Evolutionary conservation across 1,284 basidiomycete genomes (phyloP).

Genomic region (Trametes hirsuta): DNA sequence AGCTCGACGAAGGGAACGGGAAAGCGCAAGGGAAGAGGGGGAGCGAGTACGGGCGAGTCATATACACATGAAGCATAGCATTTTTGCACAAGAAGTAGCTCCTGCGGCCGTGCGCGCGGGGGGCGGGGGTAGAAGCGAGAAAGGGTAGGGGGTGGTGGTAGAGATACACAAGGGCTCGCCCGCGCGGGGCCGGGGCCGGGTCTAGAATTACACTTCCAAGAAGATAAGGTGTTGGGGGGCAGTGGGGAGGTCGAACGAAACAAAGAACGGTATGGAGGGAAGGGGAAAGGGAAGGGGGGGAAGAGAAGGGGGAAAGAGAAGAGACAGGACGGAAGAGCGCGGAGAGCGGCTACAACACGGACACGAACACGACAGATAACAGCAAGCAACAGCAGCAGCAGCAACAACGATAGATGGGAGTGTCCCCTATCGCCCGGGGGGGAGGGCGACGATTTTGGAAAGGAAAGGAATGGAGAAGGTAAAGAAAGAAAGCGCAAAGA

Average conservation of each 20-base stretch:
- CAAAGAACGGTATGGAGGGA: neutral
- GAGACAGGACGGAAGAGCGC: neutral
- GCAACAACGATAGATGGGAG: neutral
- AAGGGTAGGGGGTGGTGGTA: neutral
- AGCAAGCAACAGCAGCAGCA: neutral
- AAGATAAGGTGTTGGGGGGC: neutral
- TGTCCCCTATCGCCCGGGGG: neutral
- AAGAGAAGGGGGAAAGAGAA: neutral
- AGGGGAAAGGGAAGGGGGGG: neutral
- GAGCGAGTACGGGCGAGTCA: no score
- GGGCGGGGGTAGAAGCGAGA: no score
- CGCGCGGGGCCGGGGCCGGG: neutral
- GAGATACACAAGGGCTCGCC: neutral
- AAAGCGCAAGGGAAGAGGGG: no score
- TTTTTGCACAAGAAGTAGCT: no score
- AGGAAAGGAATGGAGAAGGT: no score
- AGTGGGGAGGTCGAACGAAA: neutral
- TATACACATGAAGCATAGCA: no score
- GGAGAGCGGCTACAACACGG: neutral
- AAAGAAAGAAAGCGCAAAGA: neutral
- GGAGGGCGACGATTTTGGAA: no score
- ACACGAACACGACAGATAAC: neutral
- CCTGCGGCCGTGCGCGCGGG: no score
- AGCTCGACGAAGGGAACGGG: no score
- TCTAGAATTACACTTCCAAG: conserved; percentile 8